Conservation (phyloP, 148 eudicot species). For the Cornus florida region DNA sequence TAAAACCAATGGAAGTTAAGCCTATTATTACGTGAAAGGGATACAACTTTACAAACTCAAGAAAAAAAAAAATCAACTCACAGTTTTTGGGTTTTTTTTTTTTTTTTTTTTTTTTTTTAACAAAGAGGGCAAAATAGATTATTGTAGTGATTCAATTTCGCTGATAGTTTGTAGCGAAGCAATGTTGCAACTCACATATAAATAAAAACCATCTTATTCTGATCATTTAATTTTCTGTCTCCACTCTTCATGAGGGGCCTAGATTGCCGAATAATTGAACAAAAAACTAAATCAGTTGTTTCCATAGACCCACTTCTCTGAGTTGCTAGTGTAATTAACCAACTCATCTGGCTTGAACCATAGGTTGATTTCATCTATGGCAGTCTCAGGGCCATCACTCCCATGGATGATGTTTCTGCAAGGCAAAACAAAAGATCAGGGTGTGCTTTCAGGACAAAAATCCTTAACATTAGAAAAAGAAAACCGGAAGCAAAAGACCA, state of each 20-base stretch:
- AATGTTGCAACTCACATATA: neutral
- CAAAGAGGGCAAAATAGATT: neutral
- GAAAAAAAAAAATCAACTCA: too few species aligned
- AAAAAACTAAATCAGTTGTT: conserved; percentile 42
- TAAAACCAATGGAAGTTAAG: too few species aligned
- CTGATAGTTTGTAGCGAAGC: conserved; percentile 3
- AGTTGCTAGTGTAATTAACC: conserved; percentile 69
- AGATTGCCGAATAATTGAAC: neutral
- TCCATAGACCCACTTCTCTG: conserved; percentile 94
- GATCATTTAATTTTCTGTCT: neutral
- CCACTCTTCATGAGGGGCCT: conserved; percentile 1
- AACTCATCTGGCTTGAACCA: conserved; percentile 98
- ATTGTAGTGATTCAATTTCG: neutral
- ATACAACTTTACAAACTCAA: too few species aligned
- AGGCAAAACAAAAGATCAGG: neutral
- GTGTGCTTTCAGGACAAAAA: neutral
- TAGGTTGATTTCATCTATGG: conserved; percentile 81
- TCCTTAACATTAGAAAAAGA: too few species aligned
- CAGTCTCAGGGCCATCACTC: conserved; percentile 98
- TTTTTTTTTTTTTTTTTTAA: too few species aligned
- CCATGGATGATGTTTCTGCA: conserved; percentile 92
- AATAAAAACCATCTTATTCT: conserved; percentile 3
- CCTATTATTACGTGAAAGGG: too few species aligned
- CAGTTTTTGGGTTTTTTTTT: too few species aligned
- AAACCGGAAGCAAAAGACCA: neutral